These are phyloP conservation scores for Ceratocystis lukuohia DNA, from an alignment of 2,329 filamentous ascomycete genomes.

Conservation along the genomic window DNA sequence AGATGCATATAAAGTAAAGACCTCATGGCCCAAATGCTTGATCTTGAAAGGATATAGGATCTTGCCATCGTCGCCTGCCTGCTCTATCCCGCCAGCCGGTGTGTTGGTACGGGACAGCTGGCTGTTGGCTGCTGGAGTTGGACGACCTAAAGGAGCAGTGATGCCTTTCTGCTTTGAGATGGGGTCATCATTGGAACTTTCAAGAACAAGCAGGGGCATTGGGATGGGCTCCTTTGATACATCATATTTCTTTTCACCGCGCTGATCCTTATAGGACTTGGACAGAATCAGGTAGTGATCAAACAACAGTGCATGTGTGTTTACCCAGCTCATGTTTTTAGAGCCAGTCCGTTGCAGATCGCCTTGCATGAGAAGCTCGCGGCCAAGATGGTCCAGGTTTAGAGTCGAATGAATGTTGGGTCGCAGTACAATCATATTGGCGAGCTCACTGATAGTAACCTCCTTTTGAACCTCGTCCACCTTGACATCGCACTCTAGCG, in stretches of 20 bases:
- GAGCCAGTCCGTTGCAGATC: slow-evolving; percentile 80
- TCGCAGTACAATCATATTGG: slow-evolving; percentile 68
- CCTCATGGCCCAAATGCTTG: slow-evolving; percentile 88
- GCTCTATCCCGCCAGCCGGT: slow-evolving; percentile 30
- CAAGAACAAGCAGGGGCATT: slow-evolving; percentile 87
- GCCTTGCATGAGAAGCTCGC: slow-evolving; percentile 77
- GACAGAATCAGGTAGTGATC: slow-evolving; percentile 93
- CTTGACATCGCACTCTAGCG: slow-evolving; percentile 78
- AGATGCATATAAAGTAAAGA: slow-evolving; percentile 80
- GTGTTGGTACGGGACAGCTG: slow-evolving; percentile 35
- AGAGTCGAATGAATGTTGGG: slow-evolving; percentile 81
- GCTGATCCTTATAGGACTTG: slow-evolving; percentile 62
- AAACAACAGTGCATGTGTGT: slow-evolving; percentile 85
- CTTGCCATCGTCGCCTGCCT: slow-evolving; percentile 49
- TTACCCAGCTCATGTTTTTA: slow-evolving; percentile 83
- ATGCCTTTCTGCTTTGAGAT: slow-evolving; percentile 73
- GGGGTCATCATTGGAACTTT: slow-evolving; percentile 83
- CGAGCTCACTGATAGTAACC: slow-evolving; percentile 74
- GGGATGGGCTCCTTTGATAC: slow-evolving; percentile 86
- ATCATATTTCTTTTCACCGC: slow-evolving; percentile 74
- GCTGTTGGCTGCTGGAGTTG: slow-evolving; percentile 58
- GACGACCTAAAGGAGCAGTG: slow-evolving; percentile 45
- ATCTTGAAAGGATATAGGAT: slow-evolving; percentile 89
- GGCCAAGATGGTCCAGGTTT: slow-evolving; percentile 85
- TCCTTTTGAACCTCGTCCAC: slow-evolving; percentile 88